Conservation (phyloP, 768 basidiomycete species). For the Mycena pura region DNA sequence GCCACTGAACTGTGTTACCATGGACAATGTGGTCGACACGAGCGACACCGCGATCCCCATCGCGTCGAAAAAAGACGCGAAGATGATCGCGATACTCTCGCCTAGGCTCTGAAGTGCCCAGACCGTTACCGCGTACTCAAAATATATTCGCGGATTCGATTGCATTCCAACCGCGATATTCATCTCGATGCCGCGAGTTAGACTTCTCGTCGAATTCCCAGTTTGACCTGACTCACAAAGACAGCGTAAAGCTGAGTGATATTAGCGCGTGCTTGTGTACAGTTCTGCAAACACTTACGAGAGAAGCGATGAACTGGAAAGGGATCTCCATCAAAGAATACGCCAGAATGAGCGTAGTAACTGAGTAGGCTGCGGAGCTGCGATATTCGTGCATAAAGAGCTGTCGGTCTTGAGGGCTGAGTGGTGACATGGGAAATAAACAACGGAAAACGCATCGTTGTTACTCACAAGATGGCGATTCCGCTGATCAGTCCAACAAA, state of each 20-base stretch:
- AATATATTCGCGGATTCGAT: constrained; percentile 23
- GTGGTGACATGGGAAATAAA: not conserved
- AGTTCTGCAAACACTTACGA: not conserved
- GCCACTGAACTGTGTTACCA: constrained; percentile 23
- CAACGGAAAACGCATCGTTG: not conserved
- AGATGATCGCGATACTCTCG: constrained; percentile 24
- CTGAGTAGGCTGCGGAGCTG: constrained; percentile 45
- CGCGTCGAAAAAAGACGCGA: constrained; percentile 24
- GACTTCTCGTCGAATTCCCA: not conserved
- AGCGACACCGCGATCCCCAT: constrained; percentile 26
- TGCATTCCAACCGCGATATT: constrained; percentile 29
- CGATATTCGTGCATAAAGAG: constrained; percentile 50
- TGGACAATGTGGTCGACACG: constrained; percentile 21
- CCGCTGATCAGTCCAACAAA: constrained; percentile 42
- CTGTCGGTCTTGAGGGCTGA: constrained; percentile 45
- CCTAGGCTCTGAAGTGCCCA: constrained; percentile 20
- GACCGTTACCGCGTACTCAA: constrained; percentile 24
- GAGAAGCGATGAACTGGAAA: constrained; percentile 28
- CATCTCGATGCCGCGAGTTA: constrained; percentile 11
- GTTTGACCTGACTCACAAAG: constrained; percentile 15
- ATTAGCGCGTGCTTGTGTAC: not conserved
- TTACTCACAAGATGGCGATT: constrained; percentile 42
- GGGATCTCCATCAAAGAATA: constrained; percentile 31
- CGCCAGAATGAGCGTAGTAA: constrained; percentile 41
- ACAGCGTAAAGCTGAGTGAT: constrained; percentile 17